Evolutionary conservation across 257 asterid species (phyloP), one percentile per base, ranked within the genome.

Genomic region (Nyctanthes arbortristis): DNA sequence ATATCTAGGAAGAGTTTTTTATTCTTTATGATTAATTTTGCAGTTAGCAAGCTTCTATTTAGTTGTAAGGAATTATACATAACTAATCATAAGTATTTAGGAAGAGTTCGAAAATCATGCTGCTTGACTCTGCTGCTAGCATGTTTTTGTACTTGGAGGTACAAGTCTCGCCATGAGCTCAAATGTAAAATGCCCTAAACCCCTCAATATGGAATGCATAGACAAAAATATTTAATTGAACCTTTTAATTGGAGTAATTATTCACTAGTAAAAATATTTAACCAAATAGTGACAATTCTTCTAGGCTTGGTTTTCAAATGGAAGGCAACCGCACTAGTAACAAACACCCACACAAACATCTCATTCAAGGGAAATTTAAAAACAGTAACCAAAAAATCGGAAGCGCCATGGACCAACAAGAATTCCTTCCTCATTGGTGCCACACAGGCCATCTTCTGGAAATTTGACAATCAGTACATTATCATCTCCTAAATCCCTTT

Each of bases 331-430:
- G 4, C 12, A 49, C 29, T 2, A 49, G 29, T 8, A 20, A 18
- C 8, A n/a, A n/a, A n/a, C n/a, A n/a, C n/a, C n/a, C n/a, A n/a
- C n/a, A n/a, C n/a, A n/a, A n/a, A n/a, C n/a, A n/a, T 34, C 29
- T 58, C 37, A 58, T 13, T 28, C 34, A 58, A 30, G 6, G 16
- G 29, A 58, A 58, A 22, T 37, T 28, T 13, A 20, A 56, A 36
- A 73, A 61, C 49, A 69, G 66, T 86, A 63, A 89, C 98, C 98
- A 24, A 92, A 88, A 79, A 86, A 88, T 31, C 64, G 85, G 76
- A 75, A 92, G 75, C 78, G 86, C 79, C 85, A 84, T 73, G 73
- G 65, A 68, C 96, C 98, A 75, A 92, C 92, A 73, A 83, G 61
- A 61, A 92, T 74, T 67, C 98, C 98, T 58, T 85, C 82, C 71